These are phyloP conservation scores for Penicillium paneum DNA, from an alignment of 2,329 filamentous ascomycete genomes.

Conservation along the genomic window DNA sequence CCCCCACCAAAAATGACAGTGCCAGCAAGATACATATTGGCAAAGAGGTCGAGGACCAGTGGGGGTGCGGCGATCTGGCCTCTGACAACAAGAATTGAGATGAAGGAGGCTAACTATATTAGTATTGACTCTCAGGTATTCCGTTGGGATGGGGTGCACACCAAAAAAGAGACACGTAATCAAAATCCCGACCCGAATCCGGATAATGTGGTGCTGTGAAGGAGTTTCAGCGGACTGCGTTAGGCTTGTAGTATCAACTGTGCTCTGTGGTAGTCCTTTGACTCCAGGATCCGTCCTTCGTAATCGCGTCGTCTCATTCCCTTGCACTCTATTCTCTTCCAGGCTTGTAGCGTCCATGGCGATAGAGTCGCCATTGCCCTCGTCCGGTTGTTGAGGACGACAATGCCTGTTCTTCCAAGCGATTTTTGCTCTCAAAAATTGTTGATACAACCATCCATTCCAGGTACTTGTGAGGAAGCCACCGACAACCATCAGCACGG, in stretches of 20 bases:
- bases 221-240: not conserved
- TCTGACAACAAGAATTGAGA: slow-evolving; percentile 53
- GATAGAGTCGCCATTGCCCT: slow-evolving; percentile 5
- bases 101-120: slow-evolving; percentile 46
- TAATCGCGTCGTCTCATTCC: slow-evolving; percentile 8
- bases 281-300: slow-evolving; percentile 6
- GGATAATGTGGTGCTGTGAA: not conserved
- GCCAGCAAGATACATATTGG: slow-evolving; percentile 70
- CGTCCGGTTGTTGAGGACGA: slow-evolving; percentile 12
- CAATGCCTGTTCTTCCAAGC: slow-evolving; percentile 19
- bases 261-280: slow-evolving; percentile 1
- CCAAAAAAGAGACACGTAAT: slow-evolving; percentile 51
- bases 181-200: slow-evolving; percentile 34
- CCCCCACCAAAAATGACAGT: slow-evolving; percentile 66
- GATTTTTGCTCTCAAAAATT: slow-evolving; percentile 33
- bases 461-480: slow-evolving; percentile 55
- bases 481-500: slow-evolving; percentile 57
- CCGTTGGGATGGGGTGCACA: slow-evolving; percentile 9
- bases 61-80: slow-evolving; percentile 40
- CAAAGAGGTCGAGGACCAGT: slow-evolving; percentile 60
- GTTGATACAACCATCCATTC: slow-evolving; percentile 55
- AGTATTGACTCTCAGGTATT: not conserved
- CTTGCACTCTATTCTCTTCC: slow-evolving; percentile 11
- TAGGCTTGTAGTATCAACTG: not conserved
- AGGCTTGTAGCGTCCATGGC: slow-evolving; percentile 6